Percentiles rank a stretch among this genome's conserved stretches.
Conservation (phyloP, 768 basidiomycete genomes). For the Podaxis rugospora region DNA sequence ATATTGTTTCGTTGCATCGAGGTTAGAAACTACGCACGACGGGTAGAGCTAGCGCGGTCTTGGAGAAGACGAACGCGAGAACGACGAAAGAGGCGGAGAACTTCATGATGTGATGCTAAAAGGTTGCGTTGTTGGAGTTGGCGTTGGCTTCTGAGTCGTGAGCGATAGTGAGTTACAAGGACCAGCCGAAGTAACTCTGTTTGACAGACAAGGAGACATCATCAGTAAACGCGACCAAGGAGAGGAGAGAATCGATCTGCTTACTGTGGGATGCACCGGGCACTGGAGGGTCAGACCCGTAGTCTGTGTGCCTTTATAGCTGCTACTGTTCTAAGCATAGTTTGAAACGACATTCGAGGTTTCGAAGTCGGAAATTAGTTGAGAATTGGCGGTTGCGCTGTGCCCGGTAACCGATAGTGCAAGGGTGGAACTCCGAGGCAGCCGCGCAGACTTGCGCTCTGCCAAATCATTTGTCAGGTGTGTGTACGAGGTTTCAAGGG, state of each 20-base stretch:
- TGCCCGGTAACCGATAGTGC: not conserved
- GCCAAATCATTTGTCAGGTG: no score
- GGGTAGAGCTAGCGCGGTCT: not conserved
- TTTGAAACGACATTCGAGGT: not conserved
- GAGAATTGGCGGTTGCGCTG: not conserved
- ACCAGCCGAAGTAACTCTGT: slow-evolving; percentile 7
- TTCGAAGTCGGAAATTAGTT: not conserved
- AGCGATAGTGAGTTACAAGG: not conserved
- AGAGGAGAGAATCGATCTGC: not conserved
- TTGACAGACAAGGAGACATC: no score
- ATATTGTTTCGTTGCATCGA: not conserved
- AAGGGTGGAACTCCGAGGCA: no score
- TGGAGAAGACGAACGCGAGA: not conserved
- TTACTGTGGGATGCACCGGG: slow-evolving; percentile 3
- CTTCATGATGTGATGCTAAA: not conserved
- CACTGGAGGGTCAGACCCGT: not conserved
- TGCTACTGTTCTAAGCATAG: not conserved
- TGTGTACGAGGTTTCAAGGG: no score
- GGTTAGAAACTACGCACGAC: not conserved
- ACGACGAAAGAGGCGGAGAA: not conserved
- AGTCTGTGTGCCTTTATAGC: not conserved
- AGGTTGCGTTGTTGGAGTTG: not conserved
- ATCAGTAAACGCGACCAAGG: not conserved
- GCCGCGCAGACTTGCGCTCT: no score
- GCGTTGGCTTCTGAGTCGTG: not conserved